A percentile compares a stretch with the other conserved stretches of the same genome.
Conservation (phyloP, 805 yeast species). For the Candida cerambycidarum region DNA sequence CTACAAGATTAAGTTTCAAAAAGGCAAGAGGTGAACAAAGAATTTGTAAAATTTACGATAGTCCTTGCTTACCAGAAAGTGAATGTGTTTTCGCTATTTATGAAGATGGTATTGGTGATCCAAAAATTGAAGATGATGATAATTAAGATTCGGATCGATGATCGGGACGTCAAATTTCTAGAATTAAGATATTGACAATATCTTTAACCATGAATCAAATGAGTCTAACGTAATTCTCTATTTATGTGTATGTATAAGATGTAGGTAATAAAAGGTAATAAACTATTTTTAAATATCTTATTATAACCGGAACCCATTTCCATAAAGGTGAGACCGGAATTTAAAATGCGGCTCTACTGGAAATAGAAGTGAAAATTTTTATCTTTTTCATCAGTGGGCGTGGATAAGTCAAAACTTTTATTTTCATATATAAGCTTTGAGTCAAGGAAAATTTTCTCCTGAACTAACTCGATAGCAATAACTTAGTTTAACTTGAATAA, state of each 20-base stretch:
- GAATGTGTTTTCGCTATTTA: constrained; percentile 95
- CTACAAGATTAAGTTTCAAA: constrained; percentile 85
- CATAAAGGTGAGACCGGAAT: background rate
- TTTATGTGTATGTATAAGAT: background rate
- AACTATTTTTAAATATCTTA: too few species aligned
- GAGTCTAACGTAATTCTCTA: background rate
- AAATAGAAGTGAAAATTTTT: constrained; percentile 19
- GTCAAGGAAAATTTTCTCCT: constrained; percentile 4
- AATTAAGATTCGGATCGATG: background rate
- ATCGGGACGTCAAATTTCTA: too few species aligned
- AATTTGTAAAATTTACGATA: constrained; percentile 91
- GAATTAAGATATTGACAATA: too few species aligned
- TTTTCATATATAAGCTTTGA: constrained; percentile 1
- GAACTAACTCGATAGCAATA: background rate
- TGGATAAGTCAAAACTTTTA: constrained; percentile 3
- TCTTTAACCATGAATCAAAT: too few species aligned
- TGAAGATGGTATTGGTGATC: constrained; percentile 97
- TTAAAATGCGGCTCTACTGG: constrained; percentile 6
- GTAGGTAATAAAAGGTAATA: constrained; percentile 1
- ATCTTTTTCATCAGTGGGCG: constrained; percentile 27
- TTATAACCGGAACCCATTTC: too few species aligned
- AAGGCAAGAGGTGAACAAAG: constrained; percentile 93
- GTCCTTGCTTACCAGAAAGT: constrained; percentile 94
- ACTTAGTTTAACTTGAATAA: background rate
- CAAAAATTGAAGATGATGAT: constrained; percentile 69